Evolutionary conservation across 257 asterid genomes (phyloP).

Genomic region (Prunella vulgaris): DNA sequence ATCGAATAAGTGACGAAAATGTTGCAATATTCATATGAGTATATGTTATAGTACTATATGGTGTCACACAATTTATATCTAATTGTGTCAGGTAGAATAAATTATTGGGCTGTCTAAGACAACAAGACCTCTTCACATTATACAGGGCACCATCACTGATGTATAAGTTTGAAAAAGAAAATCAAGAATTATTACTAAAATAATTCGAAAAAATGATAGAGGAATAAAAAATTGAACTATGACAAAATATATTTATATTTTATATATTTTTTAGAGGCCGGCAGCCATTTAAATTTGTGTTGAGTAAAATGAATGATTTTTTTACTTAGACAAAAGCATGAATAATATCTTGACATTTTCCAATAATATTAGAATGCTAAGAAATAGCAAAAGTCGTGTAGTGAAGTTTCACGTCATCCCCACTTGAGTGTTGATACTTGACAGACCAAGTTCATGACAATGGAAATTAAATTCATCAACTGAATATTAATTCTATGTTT

Average conservation of each 20-base stretch:
- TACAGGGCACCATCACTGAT: not conserved
- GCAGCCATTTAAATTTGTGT: not conserved
- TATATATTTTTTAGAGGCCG: not conserved
- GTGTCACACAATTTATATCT: not conserved
- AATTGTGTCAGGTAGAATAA: not conserved
- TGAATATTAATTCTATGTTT: not conserved
- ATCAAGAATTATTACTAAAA: not conserved
- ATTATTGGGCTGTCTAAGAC: not conserved
- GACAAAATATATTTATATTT: too few species aligned
- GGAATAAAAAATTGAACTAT: too few species aligned
- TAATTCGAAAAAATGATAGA: not conserved
- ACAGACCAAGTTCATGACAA: not conserved
- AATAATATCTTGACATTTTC: not conserved
- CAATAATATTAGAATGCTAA: not conserved
- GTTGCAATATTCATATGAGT: not conserved
- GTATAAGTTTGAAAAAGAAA: not conserved
- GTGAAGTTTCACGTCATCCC: not conserved
- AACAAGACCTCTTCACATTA: not conserved
- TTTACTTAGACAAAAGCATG: not conserved
- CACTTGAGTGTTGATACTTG: not conserved
- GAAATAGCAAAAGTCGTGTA: not conserved
- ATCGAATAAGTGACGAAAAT: not conserved
- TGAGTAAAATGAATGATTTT: not conserved
- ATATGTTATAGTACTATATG: too few species aligned
- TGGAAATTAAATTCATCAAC: not conserved